Percentiles rank a stretch among this genome's conserved stretches.
Conservation (phyloP, 2,329 filamentous ascomycete genomes). For the Colletotrichum sp. region DNA sequence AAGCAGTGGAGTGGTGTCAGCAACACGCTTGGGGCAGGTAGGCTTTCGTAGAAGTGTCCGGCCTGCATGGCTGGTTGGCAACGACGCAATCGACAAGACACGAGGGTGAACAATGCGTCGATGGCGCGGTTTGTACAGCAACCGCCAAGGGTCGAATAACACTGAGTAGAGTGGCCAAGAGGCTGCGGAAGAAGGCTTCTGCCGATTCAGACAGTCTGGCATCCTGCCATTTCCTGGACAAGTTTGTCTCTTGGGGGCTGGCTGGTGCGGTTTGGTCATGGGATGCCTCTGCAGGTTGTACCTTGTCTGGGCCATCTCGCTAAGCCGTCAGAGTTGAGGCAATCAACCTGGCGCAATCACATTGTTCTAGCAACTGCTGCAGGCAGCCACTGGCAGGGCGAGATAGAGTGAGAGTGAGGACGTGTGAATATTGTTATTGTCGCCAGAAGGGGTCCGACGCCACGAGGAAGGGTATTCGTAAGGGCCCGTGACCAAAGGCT, state of each 20-base stretch:
- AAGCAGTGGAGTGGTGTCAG: not conserved
- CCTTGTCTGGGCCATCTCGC: not conserved
- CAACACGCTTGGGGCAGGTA: not conserved
- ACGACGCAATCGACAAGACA: not conserved
- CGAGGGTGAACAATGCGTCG: not conserved
- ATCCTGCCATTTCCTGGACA: not conserved
- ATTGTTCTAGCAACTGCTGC: not conserved
- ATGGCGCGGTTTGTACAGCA: not conserved
- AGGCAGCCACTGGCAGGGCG: not conserved
- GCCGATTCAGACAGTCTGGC: not conserved
- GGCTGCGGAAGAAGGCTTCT: not conserved
- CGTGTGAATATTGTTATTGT: not conserved
- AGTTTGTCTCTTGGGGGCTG: not conserved
- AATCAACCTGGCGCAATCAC: constrained; percentile 2
- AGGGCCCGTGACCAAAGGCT: not conserved
- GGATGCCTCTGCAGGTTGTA: not conserved
- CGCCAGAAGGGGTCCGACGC: not conserved
- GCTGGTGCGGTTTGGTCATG: not conserved
- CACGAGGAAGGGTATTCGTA: not conserved
- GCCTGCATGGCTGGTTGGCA: not conserved
- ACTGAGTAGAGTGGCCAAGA: not conserved
- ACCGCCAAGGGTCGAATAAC: not conserved
- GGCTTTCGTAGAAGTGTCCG: not conserved
- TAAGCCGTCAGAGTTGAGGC: not conserved
- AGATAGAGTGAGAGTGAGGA: not conserved